phyloP scores from a whole-genome alignment of 2,329 filamentous ascomycete genomes.

The Colletotrichum graminicola region DNA sequence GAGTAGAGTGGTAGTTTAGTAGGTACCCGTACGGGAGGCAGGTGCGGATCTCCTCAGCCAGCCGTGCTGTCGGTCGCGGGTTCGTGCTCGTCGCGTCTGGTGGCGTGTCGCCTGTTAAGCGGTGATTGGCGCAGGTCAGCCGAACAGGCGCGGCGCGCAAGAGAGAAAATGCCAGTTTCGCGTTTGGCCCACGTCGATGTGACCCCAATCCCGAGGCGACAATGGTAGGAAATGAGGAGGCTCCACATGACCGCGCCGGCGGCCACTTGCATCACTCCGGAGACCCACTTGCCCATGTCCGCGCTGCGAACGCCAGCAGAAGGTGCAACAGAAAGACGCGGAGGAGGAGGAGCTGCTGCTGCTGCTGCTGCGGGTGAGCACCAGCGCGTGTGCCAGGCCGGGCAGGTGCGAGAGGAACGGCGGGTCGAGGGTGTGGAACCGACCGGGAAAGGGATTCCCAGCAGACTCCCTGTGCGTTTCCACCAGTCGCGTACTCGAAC shows the following conservation, averaged over 20 bases:
- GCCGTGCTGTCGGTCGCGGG: neutral
- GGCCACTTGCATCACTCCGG: neutral
- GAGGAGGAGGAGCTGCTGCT: constrained; percentile 4
- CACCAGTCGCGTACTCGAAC: constrained; percentile 10
- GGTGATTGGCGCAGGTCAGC: constrained; percentile 4
- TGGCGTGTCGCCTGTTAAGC: neutral
- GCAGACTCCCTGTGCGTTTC: neutral
- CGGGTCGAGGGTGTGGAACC: constrained; percentile 3
- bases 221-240: neutral
- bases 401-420: constrained; percentile 22
- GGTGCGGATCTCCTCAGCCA: neutral
- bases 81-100: constrained; percentile 12
- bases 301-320: constrained; percentile 26
- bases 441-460: neutral
- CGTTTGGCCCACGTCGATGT: constrained; percentile 3
- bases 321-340: constrained; percentile 7
- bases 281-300: neutral
- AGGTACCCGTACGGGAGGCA: neutral
- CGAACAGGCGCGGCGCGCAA: constrained; percentile 13
- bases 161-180: neutral
- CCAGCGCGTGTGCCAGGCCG: constrained; percentile 3
- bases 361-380: constrained; percentile 3
- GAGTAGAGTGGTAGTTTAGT: neutral
- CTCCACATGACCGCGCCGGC: neutral
- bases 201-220: neutral